phyloP scores from a whole-genome alignment of 2,329 filamentous ascomycete species.

The Calonectria leucothoes region DNA sequence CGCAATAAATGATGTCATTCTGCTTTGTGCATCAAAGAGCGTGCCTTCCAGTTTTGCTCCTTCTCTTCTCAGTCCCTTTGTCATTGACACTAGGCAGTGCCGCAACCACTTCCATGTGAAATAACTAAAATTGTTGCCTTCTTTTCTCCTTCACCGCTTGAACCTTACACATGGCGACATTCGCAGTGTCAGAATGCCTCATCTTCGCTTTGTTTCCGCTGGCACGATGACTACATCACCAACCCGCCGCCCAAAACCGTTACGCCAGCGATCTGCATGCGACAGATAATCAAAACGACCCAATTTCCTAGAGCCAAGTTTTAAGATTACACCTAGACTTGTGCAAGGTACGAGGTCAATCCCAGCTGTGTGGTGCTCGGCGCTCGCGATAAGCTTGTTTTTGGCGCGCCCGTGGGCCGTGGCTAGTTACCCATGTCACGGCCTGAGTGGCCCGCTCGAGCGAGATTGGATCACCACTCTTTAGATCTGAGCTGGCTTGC shows the following conservation, averaged over 20 bases:
- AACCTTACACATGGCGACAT: too few species aligned
- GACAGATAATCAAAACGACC: background rate
- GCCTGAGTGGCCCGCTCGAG: background rate
- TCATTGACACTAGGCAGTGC: too few species aligned
- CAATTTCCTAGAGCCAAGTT: background rate
- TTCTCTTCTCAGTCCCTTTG: background rate
- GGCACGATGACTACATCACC: background rate
- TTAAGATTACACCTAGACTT: background rate
- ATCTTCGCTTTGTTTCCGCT: background rate
- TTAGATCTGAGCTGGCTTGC: background rate
- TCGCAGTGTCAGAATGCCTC: too few species aligned
- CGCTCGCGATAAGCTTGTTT: background rate
- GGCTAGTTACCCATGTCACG: background rate
- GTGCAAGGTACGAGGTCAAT: background rate
- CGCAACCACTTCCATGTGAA: background rate
- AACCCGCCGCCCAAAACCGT: background rate
- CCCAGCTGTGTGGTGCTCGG: background rate
- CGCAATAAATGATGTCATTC: background rate
- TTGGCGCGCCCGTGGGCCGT: background rate
- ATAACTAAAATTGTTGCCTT: too few species aligned
- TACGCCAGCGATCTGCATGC: background rate
- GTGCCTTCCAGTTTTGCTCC: background rate
- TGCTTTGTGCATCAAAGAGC: background rate
- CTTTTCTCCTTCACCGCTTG: too few species aligned
- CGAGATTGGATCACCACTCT: background rate